Evolutionary conservation across 2,329 filamentous ascomycete genomes (phyloP), one percentile per base, ranked within the genome.

Genomic region (Penicillium sp.): DNA sequence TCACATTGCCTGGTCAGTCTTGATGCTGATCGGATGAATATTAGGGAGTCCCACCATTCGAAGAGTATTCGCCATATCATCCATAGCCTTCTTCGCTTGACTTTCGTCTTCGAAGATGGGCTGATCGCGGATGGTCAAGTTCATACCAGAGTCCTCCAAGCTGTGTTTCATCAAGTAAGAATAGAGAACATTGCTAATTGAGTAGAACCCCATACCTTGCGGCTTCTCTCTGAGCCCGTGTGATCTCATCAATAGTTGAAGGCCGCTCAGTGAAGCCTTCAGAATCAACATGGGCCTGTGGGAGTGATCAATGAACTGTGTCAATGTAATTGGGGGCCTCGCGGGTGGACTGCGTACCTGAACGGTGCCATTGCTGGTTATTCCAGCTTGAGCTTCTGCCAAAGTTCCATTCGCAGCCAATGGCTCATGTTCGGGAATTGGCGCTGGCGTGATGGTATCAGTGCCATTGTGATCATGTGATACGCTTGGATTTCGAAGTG

Each of bases 51-150:
- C 62, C 61, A 79, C 77, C 68, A 78, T 64, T 59, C 80, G 75
- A 40, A 82, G 67, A n/a, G 79, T 79, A 61, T 77, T 81, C 31
- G 80, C 79, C 74, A 81, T 79, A 16, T 79, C 77, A 60, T 76
- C 74, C 73, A 82, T 73, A 3, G 80, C 80, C 50, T 75, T 71
- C 64, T 80, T 76, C n/a, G 80, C 79, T 66, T 81, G 78, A 50
- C 70, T 73, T 60, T 81, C 78, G 65, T 82, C 79, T 69, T 82
- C 80, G 24, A 77, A 75, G 49, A 82, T 82, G 2, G 80, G 80
- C 56, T 81, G 73, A 50, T 81, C 79, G 35, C 79, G 73, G 50
- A 82, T 82, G 14, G 76, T 80, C 53, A 82, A 65, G 57, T 81
- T 81, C 55, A 81, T 69, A 18, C 75, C 72, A 10, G 75, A 69